phyloP scores from a whole-genome alignment of 345 rosid species.

The Eutrema japonicum region DNA sequence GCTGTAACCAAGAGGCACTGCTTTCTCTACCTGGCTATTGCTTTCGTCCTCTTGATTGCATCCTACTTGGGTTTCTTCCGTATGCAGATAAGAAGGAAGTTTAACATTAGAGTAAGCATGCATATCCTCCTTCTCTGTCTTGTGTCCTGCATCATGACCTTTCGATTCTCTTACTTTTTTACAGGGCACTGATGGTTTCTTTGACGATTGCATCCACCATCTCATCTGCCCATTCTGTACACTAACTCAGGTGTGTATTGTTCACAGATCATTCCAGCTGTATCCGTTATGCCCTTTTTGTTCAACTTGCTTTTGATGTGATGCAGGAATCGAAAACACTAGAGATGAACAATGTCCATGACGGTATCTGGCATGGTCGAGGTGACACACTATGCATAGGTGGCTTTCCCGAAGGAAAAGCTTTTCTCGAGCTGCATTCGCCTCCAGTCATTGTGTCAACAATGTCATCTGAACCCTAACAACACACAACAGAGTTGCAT shows the following conservation, averaged over 20 bases:
- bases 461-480: slow-evolving; percentile 47
- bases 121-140: not conserved
- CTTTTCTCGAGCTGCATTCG: slow-evolving; percentile 56
- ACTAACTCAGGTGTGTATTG: slow-evolving; percentile 66
- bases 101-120: slow-evolving; percentile 81
- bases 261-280: not conserved
- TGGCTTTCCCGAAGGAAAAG: slow-evolving; percentile 57
- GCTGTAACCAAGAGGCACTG: slow-evolving; percentile 60
- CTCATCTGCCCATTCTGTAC: slow-evolving; percentile 80
- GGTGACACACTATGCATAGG: slow-evolving; percentile 87
- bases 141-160: slow-evolving; percentile 23
- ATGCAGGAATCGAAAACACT: slow-evolving; percentile 84
- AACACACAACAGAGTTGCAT: slow-evolving; percentile 6
- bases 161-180: slow-evolving; percentile 5
- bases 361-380: slow-evolving; percentile 92
- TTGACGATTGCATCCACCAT: slow-evolving; percentile 81
- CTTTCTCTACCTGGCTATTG: slow-evolving; percentile 70
- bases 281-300: not conserved
- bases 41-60: slow-evolving; percentile 56
- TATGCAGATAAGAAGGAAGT: slow-evolving; percentile 64
- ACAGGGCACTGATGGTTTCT: slow-evolving; percentile 69
- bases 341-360: slow-evolving; percentile 97
- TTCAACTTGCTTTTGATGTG: slow-evolving; percentile 29
- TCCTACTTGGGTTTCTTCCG: slow-evolving; percentile 78
- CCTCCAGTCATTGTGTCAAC: slow-evolving; percentile 52